Conservation (phyloP, 805 yeast genomes). For the Sugiyamaella floridensis region DNA sequence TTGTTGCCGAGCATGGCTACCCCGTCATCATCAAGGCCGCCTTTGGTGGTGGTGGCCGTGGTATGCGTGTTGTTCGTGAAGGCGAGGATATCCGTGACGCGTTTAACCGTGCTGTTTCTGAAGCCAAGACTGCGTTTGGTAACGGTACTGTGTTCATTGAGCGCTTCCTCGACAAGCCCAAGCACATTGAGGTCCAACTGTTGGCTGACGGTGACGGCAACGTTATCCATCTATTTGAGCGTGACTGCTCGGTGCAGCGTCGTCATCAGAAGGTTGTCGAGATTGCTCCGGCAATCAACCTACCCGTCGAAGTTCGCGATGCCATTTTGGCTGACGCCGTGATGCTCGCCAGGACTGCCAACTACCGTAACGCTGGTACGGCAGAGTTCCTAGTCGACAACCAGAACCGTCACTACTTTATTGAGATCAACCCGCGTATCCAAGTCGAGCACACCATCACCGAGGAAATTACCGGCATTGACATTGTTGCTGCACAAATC, state of each 20-base stretch:
- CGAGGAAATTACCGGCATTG: conserved; percentile 97
- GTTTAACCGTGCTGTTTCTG: conserved; percentile 86
- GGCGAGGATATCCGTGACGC: conserved; percentile 92
- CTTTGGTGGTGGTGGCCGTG: conserved; percentile 99
- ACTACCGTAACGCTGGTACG: conserved; percentile 96
- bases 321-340: conserved; percentile 94
- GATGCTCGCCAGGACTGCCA: conserved; percentile 77
- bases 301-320: conserved; percentile 77
- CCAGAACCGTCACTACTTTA: conserved; percentile 92
- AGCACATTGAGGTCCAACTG: conserved; percentile 95
- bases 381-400: conserved; percentile 94
- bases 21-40: conserved; percentile 99
- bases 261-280: conserved; percentile 99
- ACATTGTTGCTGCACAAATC: conserved; percentile 95
- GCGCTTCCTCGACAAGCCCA: conserved; percentile 89
- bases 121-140: conserved; percentile 94
- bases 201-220: conserved; percentile 92
- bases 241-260: conserved; percentile 99
- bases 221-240: conserved; percentile 90
- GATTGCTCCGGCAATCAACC: conserved; percentile 93
- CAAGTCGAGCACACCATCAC: conserved; percentile 99
- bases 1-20: conserved; percentile 79
- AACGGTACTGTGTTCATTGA: conserved; percentile 98
- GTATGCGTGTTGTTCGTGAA: conserved; percentile 98
- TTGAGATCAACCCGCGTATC: conserved; percentile 95